A percentile compares a stretch with the other conserved stretches of the same genome.
Conservation (phyloP, 2,329 filamentous ascomycete genomes). For the Exophiala xenobiotica region DNA sequence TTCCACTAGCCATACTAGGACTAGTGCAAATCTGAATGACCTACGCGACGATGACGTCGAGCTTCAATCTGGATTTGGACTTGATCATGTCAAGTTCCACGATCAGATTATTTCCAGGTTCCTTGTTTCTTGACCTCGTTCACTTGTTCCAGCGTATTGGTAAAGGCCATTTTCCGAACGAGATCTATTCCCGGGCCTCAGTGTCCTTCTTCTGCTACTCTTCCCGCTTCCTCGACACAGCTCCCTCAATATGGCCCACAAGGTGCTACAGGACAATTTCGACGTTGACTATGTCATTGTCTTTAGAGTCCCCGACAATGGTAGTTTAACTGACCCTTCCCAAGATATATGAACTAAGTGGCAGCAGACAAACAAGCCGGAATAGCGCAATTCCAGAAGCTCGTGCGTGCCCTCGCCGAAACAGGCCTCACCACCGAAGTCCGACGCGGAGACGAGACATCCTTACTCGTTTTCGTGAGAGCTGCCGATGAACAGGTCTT, state of each 20-base stretch:
- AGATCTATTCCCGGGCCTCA: no score
- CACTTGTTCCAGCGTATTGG: no score
- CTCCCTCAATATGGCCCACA: conserved; percentile 22
- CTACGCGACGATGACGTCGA: background rate
- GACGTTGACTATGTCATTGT: conserved; percentile 86
- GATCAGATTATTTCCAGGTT: background rate
- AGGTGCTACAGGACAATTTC: conserved; percentile 48
- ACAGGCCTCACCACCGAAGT: conserved; percentile 89
- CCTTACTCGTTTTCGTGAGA: conserved; percentile 79
- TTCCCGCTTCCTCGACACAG: no score
- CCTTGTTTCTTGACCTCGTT: background rate
- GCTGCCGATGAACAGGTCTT: conserved; percentile 74
- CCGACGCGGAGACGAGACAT: conserved; percentile 71
- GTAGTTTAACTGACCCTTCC: conserved; percentile 6
- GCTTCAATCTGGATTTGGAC: background rate
- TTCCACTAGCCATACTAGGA: background rate
- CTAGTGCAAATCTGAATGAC: background rate
- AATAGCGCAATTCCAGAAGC: conserved; percentile 71
- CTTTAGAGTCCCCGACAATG: conserved; percentile 71
- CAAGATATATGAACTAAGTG: conserved; percentile 15
- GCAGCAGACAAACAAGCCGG: conserved; percentile 65
- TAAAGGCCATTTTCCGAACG: no score
- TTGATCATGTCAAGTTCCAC: background rate
- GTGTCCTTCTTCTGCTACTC: no score
- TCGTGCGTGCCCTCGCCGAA: conserved; percentile 70